phyloP scores from a whole-genome alignment of 169 alveolate genomes.

The Plasmodium reichenowi region DNA sequence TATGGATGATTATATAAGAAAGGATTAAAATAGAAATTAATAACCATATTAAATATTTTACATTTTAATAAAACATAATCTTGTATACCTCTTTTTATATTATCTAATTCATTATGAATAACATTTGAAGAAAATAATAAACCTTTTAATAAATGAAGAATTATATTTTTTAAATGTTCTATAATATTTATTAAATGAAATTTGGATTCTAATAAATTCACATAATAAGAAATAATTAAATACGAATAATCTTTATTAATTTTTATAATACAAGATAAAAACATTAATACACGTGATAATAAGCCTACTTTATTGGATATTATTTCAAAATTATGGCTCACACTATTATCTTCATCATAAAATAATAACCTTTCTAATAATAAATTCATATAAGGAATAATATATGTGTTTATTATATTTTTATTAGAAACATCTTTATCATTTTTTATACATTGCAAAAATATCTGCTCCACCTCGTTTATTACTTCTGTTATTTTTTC shows the following conservation, averaged over 20 bases:
- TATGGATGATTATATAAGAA: slow-evolving; percentile 28
- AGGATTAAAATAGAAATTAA: slow-evolving; percentile 37
- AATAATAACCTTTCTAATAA: slow-evolving; percentile 17
- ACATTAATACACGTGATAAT: slow-evolving; percentile 20
- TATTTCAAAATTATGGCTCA: background rate
- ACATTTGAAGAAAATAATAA: slow-evolving; percentile 9
- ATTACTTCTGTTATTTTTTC: slow-evolving; percentile 12
- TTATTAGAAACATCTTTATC: slow-evolving; percentile 22
- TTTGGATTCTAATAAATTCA: slow-evolving; percentile 34
- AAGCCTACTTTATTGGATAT: slow-evolving; percentile 10
- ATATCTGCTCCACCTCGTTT: slow-evolving; percentile 67
- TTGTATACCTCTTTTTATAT: slow-evolving; percentile 44
- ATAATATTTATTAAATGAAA: slow-evolving; percentile 40
- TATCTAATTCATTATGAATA: slow-evolving; percentile 11
- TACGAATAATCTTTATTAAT: slow-evolving; percentile 53
- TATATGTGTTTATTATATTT: slow-evolving; percentile 43
- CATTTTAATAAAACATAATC: slow-evolving; percentile 43
- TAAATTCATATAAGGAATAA: slow-evolving; percentile 55
- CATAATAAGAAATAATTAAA: slow-evolving; percentile 51
- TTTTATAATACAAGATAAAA: slow-evolving; percentile 40
- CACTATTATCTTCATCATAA: background rate
- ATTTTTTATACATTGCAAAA: slow-evolving; percentile 52
- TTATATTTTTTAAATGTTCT: slow-evolving; percentile 43
- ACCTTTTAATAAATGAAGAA: slow-evolving; percentile 42
- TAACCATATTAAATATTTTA: slow-evolving; percentile 33